Conservation (phyloP, 1,284 basidiomycete genomes). For the Entoloma clypeatum region DNA sequence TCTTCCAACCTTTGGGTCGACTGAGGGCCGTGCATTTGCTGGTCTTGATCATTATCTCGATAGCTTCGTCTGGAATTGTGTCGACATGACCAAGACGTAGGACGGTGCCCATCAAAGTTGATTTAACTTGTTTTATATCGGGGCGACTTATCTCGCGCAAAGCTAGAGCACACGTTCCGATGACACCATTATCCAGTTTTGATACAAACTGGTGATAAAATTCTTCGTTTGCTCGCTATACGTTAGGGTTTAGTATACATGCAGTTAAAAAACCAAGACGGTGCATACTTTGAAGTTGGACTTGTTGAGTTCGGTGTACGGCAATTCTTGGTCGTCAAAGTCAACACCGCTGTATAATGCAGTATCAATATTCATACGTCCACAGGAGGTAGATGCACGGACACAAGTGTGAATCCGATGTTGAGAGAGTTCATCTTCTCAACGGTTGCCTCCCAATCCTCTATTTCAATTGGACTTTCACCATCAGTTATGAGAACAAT, state of each 20-base stretch:
- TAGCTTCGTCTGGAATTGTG: conserved; percentile 58
- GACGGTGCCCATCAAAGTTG: conserved; percentile 56
- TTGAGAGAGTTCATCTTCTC: conserved; percentile 63
- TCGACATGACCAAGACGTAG: conserved; percentile 77
- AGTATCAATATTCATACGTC: conserved; percentile 2
- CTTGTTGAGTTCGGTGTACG: conserved; percentile 66
- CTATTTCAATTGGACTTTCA: conserved; percentile 63
- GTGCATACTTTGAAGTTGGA: conserved; percentile 58
- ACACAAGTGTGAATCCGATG: conserved; percentile 65
- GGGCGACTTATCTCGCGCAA: conserved; percentile 68
- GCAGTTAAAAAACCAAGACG: background rate
- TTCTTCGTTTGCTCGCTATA: conserved; percentile 70
- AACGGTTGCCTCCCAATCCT: conserved; percentile 71
- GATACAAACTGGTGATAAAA: conserved; percentile 64
- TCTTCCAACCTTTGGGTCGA: conserved; percentile 78
- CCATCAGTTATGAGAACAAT: conserved; percentile 81
- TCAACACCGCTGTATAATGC: conserved; percentile 72
- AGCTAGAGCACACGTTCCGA: conserved; percentile 73
- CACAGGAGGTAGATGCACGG: conserved; percentile 23
- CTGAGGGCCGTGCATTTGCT: conserved; percentile 81
- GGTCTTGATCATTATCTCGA: conserved; percentile 74
- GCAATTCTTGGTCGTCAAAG: conserved; percentile 73
- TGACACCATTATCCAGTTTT: conserved; percentile 43
- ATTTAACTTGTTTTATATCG: conserved; percentile 65
- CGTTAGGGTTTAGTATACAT: conserved; percentile 5